phyloP scores from a whole-genome alignment of 176 grass and related monocot species.

The Puccinellia tenuiflora region DNA sequence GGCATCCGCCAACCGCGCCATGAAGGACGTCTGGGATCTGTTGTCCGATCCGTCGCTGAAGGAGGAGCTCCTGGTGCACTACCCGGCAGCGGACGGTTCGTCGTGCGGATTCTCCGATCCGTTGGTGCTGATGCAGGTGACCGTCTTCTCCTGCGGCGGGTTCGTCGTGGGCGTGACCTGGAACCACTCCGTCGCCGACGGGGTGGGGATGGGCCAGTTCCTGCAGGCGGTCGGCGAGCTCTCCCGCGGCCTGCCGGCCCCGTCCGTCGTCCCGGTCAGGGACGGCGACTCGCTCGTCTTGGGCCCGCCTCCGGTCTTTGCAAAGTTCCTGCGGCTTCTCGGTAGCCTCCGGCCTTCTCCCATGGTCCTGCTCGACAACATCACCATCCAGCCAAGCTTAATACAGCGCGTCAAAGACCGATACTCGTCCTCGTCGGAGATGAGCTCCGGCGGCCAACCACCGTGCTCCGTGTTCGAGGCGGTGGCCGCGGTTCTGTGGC shows the following conservation, averaged over 20 bases:
- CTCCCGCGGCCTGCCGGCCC: not conserved
- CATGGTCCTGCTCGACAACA: not conserved
- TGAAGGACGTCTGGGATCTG: not conserved
- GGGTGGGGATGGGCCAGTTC: not conserved
- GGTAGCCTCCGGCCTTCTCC: not conserved
- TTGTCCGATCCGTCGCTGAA: not conserved
- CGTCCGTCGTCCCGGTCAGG: not conserved
- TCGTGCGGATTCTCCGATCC: too few relatives aligned
- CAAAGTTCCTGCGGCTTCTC: not conserved
- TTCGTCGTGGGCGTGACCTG: not conserved
- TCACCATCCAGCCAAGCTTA: not conserved
- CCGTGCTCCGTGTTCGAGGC: conserved; percentile 10
- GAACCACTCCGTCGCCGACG: not conserved
- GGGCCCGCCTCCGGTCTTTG: not conserved
- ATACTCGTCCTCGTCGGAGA: not conserved
- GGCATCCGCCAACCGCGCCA: not conserved
- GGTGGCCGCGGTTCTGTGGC: not conserved
- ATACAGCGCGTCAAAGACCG: not conserved
- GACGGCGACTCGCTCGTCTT: not conserved
- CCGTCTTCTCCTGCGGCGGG: not conserved
- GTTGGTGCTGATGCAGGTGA: too few relatives aligned
- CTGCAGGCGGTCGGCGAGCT: not conserved
- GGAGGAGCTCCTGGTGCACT: too few relatives aligned
- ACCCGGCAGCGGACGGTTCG: too few relatives aligned
- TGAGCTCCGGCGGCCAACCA: too few relatives aligned